Evolutionary conservation across 1,284 basidiomycete genomes (phyloP), one percentile per base, ranked within the genome.

Genomic region (Marasmius oreades): DNA sequence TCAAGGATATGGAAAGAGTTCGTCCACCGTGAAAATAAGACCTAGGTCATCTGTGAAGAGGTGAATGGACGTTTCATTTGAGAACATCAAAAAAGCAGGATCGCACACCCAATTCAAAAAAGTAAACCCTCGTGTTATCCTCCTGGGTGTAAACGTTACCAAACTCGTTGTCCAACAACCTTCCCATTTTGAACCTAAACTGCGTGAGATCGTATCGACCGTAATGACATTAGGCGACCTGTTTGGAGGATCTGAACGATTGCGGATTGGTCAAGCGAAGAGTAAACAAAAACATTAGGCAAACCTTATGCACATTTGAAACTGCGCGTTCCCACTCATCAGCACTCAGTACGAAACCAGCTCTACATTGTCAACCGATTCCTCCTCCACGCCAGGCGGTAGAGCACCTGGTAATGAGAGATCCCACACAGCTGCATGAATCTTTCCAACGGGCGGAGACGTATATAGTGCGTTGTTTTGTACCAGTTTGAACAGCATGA

Each of bases 101-200:
- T n/a, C 0, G 67, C 78, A 46, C 61, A 90, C 92, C 91, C 18
- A 90, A 70, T 60, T 92, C 90, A 65, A 98, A 98, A 70, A 97
- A 98, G 70, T 97, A 98, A 0, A 98, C 95, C 34, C 97, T 79
- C 0, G 96, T 99, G 62, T 95, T 96, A 71, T 99, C 96, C 1
- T 97, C 96, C 48, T 97, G 83, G 51, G 95, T 88, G 66, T 98
- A 98, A 61, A 96, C 88, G 66, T 96, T 95, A 10, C 47, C 47
- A 7, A 18, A n/a, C 5, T 50, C 47, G 52, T 96, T 93, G 39
- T 93, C 90, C 14, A 99, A 80, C 61, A 99, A 79, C 26, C 97
- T 80, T 1, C 90, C 86, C 18, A 84, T 81, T 71, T 93, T 96
- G 79, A 99, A 98, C 4, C 97, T 80, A 22, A 99, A 76, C 72